These are phyloP conservation scores for Zymoseptoria brevis DNA, from an alignment of 2,329 filamentous ascomycete genomes.

Conservation along the genomic window DNA sequence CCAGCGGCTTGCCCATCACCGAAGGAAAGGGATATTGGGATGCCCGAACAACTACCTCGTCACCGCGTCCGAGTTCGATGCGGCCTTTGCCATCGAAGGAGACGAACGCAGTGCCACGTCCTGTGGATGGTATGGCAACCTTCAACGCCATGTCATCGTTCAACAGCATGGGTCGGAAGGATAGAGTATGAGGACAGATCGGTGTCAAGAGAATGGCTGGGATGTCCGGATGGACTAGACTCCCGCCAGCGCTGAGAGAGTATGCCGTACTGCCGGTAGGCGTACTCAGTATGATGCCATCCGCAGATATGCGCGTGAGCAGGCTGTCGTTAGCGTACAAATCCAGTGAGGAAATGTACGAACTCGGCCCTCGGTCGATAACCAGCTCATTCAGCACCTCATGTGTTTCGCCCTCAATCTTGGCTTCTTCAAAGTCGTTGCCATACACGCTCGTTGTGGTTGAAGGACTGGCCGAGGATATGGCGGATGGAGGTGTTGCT, in stretches of 20 bases:
- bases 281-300: slow-evolving; percentile 95
- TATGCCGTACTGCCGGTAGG: slow-evolving; percentile 88
- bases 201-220: slow-evolving; percentile 93
- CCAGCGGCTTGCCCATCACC: slow-evolving; percentile 77
- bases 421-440: slow-evolving; percentile 33
- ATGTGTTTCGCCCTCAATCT: slow-evolving; percentile 86
- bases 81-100: slow-evolving; percentile 96
- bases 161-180: slow-evolving; percentile 95
- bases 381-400: slow-evolving; percentile 98
- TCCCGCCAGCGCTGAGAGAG: slow-evolving; percentile 89
- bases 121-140: slow-evolving; percentile 74
- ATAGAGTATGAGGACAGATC: slow-evolving; percentile 94
- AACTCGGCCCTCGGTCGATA: slow-evolving; percentile 92
- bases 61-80: slow-evolving; percentile 83
- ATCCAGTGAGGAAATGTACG: slow-evolving; percentile 94
- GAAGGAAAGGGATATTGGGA: slow-evolving; percentile 97
- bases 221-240: slow-evolving; percentile 92
- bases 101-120: slow-evolving; percentile 89
- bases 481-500: slow-evolving; percentile 19
- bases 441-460: slow-evolving; percentile 12
- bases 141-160: slow-evolving; percentile 90
- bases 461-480: slow-evolving; percentile 26
- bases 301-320: slow-evolving; percentile 89
- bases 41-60: slow-evolving; percentile 92
- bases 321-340: slow-evolving; percentile 92